Conservation (phyloP, 2,329 filamentous ascomycete genomes). For the Epichloe sibirici region DNA sequence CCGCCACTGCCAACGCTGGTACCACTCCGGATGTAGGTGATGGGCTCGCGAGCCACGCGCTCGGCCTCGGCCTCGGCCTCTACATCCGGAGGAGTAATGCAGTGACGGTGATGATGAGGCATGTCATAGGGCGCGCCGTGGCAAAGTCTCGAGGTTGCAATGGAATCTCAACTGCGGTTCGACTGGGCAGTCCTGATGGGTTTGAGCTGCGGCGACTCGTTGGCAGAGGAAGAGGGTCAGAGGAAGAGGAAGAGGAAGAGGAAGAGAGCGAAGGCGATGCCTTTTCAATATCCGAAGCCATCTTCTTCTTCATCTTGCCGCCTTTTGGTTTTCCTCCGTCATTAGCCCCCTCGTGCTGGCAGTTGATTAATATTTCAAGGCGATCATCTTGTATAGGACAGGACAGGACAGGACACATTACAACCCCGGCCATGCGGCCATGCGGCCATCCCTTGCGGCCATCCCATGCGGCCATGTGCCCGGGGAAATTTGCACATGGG, state of each 20-base stretch:
- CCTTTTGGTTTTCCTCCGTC: no score
- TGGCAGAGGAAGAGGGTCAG: background rate
- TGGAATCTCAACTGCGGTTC: conserved; percentile 10
- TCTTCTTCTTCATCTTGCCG: background rate
- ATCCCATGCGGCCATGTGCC: no score
- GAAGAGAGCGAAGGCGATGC: background rate
- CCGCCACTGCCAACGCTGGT: conserved; percentile 19
- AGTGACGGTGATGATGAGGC: conserved; percentile 10
- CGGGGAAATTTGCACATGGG: no score
- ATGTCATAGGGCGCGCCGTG: no score
- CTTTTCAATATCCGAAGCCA: conserved; percentile 2
- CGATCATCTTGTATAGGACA: no score
- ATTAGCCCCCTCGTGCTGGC: no score
- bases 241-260: background rate
- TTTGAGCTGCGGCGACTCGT: background rate
- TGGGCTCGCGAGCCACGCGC: conserved; percentile 30
- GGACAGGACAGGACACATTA: no score
- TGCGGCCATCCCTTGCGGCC: no score
- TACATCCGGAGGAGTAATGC: conserved; percentile 22
- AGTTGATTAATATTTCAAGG: no score
- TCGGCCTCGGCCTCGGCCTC: conserved; percentile 29
- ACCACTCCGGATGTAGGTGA: conserved; percentile 29
- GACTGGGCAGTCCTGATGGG: conserved; percentile 6
- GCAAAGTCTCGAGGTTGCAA: background rate
- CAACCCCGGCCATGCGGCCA: no score